Evolutionary conservation across 495 filamentous ascomycete species (phyloP), one percentile per base, ranked within the genome.

Genomic region (Penicillium longicatenatum): DNA sequence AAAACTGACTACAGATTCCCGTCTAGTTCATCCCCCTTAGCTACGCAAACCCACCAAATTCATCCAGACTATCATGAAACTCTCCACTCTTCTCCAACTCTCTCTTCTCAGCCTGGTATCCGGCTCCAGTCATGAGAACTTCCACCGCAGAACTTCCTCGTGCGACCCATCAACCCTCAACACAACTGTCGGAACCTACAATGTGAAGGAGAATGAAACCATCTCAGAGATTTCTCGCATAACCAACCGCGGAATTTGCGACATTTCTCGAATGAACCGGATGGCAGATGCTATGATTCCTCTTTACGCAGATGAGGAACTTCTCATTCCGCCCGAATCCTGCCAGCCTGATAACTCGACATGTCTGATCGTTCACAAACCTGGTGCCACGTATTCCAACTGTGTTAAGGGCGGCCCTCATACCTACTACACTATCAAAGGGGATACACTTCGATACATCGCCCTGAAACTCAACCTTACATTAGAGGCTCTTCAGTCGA

Each of bases 241-340:
- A 29, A 52, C 45, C 16, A 59, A 58, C 16, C 52, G 61, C 4
- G 61, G 61, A 16, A 52, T 58, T 16, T 63, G 61, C 29, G 61
- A 63, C 14, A 64, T 64, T 39, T 53, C 30, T 17, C 61, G 61
- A n/a, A 17, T 46, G 16, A 60, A 64, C 43, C 49, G 55, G n/a
- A 64, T 64, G 61, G 61, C 52, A 14, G 61, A 64, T 39, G 61
- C 54, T 9, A 54, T 51, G 12, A 52, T 64, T 51, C 22, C 45
- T 2, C 53, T 51, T 2, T 50, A 44, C 30, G 14, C 51, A 17
- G 55, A 52, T 33, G 29, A 64, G 37, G n/a, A 39, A 12, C 14
- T 64, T 12, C 9, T 54, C 16, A 60, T 64, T 16, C 57, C 61
- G 5, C 35, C 47, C 8, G 31, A 64, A 35, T 37, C 46, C 41